Evolutionary conservation across 345 rosid species (phyloP).

Genomic region (Isatis tinctoria): DNA sequence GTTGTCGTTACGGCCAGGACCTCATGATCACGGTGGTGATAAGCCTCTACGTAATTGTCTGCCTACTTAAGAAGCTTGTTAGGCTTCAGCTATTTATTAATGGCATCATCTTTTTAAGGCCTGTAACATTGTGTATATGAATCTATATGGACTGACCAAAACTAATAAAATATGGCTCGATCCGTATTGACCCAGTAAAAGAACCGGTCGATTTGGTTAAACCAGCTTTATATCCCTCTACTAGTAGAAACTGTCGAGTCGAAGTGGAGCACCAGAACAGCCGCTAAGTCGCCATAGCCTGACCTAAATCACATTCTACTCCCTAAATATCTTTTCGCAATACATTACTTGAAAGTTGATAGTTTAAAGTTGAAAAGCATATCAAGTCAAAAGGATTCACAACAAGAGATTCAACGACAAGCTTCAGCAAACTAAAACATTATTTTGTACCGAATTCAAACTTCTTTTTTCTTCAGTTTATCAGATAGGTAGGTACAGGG

Average conservation of each 20-base stretch:
- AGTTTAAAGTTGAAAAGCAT: not conserved
- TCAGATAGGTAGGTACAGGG: not conserved
- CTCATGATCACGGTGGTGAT: not conserved
- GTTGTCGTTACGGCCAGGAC: not conserved
- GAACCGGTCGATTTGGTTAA: not conserved
- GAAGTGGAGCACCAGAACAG: not conserved
- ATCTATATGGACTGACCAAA: not conserved
- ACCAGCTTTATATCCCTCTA: not conserved
- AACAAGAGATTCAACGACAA: not conserved
- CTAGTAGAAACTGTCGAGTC: not conserved
- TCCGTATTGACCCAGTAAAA: not conserved
- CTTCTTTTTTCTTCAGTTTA: not conserved
- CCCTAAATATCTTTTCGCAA: not conserved
- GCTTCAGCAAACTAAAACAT: slow-evolving; percentile 8
- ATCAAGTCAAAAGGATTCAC: not conserved
- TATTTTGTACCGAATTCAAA: not conserved
- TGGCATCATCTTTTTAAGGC: not conserved
- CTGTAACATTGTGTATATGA: not conserved
- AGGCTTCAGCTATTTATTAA: not conserved
- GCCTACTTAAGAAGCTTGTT: not conserved
- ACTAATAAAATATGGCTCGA: not conserved
- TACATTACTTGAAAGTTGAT: not conserved
- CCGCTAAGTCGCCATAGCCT: not conserved
- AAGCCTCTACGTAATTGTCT: not conserved
- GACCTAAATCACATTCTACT: not conserved